These are phyloP conservation scores for Calonectria crousiana DNA, from an alignment of 2,329 filamentous ascomycete genomes.

Conservation along the genomic window DNA sequence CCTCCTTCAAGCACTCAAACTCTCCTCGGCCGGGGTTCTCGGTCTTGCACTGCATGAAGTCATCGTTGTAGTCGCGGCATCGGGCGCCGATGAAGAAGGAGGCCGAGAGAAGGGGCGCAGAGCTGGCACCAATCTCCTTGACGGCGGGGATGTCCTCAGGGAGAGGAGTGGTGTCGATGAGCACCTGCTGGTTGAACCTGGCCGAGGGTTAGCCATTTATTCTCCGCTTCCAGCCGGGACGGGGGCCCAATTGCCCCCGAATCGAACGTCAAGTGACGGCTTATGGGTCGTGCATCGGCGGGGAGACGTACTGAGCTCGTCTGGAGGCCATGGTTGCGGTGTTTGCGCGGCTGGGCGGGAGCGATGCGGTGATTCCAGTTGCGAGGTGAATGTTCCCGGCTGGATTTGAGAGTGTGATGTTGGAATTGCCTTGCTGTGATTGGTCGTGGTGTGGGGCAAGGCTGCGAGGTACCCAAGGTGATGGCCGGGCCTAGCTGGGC, in stretches of 20 bases:
- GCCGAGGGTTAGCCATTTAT: conserved; percentile 43
- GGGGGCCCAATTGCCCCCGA: conserved; percentile 38
- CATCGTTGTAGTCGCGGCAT: conserved; percentile 96
- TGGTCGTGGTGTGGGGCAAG: conserved; percentile 49
- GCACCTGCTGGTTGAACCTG: conserved; percentile 94
- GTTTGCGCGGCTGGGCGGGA: conserved; percentile 45
- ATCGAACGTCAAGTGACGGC: not conserved
- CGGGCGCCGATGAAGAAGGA: conserved; percentile 97
- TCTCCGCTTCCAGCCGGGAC: conserved; percentile 23
- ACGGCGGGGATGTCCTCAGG: conserved; percentile 93
- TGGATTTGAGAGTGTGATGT: conserved; percentile 54
- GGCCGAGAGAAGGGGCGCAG: conserved; percentile 90
- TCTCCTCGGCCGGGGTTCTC: conserved; percentile 92
- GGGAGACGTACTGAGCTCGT: conserved; percentile 55
- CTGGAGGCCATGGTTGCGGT: conserved; percentile 56
- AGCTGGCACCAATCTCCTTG: conserved; percentile 92
- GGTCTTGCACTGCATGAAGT: conserved; percentile 99
- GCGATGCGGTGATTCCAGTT: conserved; percentile 44
- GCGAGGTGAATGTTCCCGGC: conserved; percentile 45
- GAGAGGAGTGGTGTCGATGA: conserved; percentile 96
- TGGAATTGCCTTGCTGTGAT: conserved; percentile 55
- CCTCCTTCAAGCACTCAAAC: conserved; percentile 95
- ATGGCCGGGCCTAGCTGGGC: conserved; percentile 9
- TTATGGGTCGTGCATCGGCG: not conserved
- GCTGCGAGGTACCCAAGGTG: conserved; percentile 36